Base-by-base conservation (phyloP, 2,329 filamentous ascomycete genomes). In the Monilinia fructigena region DNA sequence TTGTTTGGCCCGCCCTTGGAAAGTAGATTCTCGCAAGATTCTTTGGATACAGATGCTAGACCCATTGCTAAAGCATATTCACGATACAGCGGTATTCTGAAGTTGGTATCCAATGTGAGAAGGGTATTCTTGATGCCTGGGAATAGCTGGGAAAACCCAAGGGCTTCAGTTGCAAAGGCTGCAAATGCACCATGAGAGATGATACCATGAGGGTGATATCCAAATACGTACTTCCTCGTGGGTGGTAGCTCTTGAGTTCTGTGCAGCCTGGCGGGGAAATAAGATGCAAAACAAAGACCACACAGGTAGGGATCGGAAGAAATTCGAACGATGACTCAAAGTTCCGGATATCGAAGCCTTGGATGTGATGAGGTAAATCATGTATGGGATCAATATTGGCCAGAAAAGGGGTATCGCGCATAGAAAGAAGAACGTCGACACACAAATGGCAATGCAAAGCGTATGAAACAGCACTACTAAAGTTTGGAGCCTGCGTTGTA, bases 181-280 rank as follows among this genome's bases (percentile, higher is more conserved):
- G 88, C 91, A 80, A 94, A 97, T 0, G 93, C 94, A n/a, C 94
- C 95, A 73, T 97, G 92, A 6, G 91, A 95, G 74, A 99, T 97
- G 77, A 99, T 98, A 31, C 95, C 94, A 76, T 99, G 95, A 0
- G 95, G 95, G 74, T 98, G 95, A 77, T 98, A 98, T 55, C 94
- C 94, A 74, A 99, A 93, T 70, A 99, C 93, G 80, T 98, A 99
- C 78, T 96, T 97, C 69, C 93, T 84, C 1, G 89, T 92, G 0
- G 92, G 85, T 28, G 90, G 85, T 8, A 99, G 85, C 66, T 89
- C 84, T 71, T 90, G 85, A 4, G 92, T 95, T 71, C 95, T 92
- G 80, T 98, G 93, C 50, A 99, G 83, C 66, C 85, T 86, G 58
- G 93, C 92, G 4, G 95, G 95, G 75, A 96, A 99, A 80, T 98